These are phyloP conservation scores for Lithocarpus polystachyus DNA, from an alignment of 306 rosid species.

Conservation along the genomic window DNA sequence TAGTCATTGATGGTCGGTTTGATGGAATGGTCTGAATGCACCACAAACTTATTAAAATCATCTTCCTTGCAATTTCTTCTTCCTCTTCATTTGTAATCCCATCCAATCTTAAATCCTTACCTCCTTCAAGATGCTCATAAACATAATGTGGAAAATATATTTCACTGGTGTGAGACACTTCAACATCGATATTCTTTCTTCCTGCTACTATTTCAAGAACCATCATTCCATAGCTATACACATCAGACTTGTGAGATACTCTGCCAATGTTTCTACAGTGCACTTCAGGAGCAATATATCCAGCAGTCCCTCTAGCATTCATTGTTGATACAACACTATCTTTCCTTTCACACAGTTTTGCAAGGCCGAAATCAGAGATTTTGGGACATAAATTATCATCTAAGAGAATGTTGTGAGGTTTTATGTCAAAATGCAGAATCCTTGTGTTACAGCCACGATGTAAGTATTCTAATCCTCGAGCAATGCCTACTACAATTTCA, in stretches of 20 bases:
- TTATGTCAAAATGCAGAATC: background rate
- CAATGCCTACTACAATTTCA: conserved; percentile 33
- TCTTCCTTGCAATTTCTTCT: conserved; percentile 26
- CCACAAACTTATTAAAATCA: conserved; percentile 33
- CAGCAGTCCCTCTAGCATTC: conserved; percentile 33
- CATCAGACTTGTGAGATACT: conserved; percentile 34
- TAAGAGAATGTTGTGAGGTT: background rate
- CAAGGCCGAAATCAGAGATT: conserved; percentile 39
- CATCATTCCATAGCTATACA: conserved; percentile 41
- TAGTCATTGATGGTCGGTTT: conserved; percentile 36
- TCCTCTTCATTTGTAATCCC: conserved; percentile 11
- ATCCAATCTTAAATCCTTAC: background rate
- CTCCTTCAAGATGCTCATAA: conserved; percentile 17
- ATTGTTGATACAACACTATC: conserved; percentile 27
- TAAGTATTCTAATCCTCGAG: conserved; percentile 42
- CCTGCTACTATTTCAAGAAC: conserved; percentile 35
- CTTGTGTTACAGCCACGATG: conserved; percentile 11
- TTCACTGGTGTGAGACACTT: conserved; percentile 11
- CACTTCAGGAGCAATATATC: conserved; percentile 37
- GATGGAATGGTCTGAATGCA: conserved; percentile 35
- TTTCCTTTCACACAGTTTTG: conserved; percentile 30
- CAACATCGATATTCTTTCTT: conserved; percentile 19
- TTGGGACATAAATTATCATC: conserved; percentile 30
- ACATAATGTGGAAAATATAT: conserved; percentile 27
- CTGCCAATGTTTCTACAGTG: conserved; percentile 14